Evolutionary conservation across 1,284 basidiomycete species (phyloP), one percentile per base, ranked within the genome.

Genomic region (Cryptococcus amylolentus): DNA sequence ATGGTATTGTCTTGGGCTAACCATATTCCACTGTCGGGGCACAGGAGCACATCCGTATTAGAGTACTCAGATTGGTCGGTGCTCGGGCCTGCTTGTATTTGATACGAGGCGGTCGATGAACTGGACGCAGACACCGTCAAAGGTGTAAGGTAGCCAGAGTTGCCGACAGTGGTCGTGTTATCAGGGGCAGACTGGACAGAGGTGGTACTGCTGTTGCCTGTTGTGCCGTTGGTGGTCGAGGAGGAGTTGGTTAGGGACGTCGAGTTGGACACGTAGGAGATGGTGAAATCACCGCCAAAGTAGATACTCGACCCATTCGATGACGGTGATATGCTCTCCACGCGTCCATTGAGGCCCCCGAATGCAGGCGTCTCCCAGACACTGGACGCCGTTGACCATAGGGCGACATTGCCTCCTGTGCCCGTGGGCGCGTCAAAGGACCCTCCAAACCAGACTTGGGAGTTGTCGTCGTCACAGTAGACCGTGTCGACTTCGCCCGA

Each of bases 81-180:
- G 0, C 88, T 86, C 2, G 92, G 89, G 0, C 84, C 84, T 0
- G 86, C 89, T 51, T 83, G 78, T 48, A 93, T 80, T 52, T 87
- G 79, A 28, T 72, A 61, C 28, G 27, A 26, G 5, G 49, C 40
- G 13, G 67, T 56, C 40, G 87, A 84, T 43, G 75, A 73, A 5
- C 72, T 63, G 43, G 80, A 79, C 55, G 54, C 47, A 12, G 84
- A 77, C 35, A 96, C 79, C 16, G 91, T 86, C 43, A 95, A 81
- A 10, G 94, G 93, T 23, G 93, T 88, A 51, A 96, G 86, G 16
- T 91, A 95, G 1, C 89, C 90, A 5, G 93, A 89, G 69, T 89
- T 91, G 0, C 89, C 88, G 1, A 88, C 87, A 26, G 90, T 88
- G 35, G 88, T 87, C 5, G 84, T 73, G 57, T 71, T 69, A n/a